Conservation (phyloP, 139 green algal species). For the Dunaliella primolecta region DNA sequence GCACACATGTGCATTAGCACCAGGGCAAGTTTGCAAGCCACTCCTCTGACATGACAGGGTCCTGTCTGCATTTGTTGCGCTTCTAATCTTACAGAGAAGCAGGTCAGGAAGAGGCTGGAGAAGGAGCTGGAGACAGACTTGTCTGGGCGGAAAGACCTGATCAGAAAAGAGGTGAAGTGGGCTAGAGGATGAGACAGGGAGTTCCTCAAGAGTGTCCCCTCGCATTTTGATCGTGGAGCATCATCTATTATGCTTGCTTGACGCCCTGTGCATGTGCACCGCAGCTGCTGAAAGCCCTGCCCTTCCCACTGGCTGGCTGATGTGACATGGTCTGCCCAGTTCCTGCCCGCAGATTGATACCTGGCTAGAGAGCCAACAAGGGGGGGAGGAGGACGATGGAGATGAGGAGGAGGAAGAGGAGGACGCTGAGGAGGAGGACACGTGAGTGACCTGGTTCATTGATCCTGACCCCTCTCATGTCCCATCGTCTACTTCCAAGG, state of each 20-base stretch:
- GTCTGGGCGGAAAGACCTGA: constrained; percentile 51
- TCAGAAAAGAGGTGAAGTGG: constrained; percentile 30
- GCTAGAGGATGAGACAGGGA: not conserved
- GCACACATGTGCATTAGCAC: not conserved
- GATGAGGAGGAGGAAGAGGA: constrained; percentile 25
- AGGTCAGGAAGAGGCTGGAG: constrained; percentile 67
- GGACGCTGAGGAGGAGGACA: constrained; percentile 19
- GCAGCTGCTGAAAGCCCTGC: not conserved
- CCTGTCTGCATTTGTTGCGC: too few relatives aligned
- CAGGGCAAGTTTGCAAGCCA: not conserved
- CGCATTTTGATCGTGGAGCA: not conserved
- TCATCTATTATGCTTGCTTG: not conserved
- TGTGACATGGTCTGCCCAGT: not conserved
- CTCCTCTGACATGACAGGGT: too few relatives aligned
- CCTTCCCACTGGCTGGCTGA: not conserved
- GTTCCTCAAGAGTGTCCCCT: not conserved
- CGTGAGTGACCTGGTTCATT: not conserved
- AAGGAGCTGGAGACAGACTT: constrained; percentile 55
- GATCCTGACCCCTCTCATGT: not conserved
- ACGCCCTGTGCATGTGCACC: not conserved
- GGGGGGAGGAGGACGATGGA: constrained; percentile 23
- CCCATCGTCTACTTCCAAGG: too few relatives aligned
- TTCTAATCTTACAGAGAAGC: constrained; percentile 45
- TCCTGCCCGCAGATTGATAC: constrained; percentile 26
- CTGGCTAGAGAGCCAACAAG: constrained; percentile 25